phyloP scores from a whole-genome alignment of 345 rosid species.

The Eucalyptus cladocalyx region DNA sequence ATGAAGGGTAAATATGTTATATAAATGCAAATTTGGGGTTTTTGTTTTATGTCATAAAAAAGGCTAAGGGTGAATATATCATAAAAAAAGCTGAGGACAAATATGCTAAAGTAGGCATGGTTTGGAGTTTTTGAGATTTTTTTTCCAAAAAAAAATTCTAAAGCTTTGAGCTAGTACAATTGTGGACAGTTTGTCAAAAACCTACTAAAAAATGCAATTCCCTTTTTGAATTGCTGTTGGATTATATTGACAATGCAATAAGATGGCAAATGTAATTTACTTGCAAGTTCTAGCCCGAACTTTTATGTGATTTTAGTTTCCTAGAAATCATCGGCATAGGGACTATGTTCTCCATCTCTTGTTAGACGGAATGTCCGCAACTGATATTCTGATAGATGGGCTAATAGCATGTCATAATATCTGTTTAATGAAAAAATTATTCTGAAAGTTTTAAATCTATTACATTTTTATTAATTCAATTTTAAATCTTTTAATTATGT shows the following conservation, averaged over 20 bases:
- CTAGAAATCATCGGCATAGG: background rate
- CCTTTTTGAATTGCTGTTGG: background rate
- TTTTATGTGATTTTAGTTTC: background rate
- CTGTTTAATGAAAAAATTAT: background rate
- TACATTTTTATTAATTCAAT: too few relatives aligned
- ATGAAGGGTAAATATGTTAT: background rate
- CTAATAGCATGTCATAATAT: background rate
- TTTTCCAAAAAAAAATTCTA: background rate
- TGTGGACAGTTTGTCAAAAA: background rate
- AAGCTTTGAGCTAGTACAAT: background rate
- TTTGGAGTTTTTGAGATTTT: background rate
- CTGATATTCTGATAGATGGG: background rate
- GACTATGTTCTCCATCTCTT: background rate
- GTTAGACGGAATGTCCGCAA: background rate
- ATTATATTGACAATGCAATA: background rate
- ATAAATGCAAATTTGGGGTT: too few relatives aligned
- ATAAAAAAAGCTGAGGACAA: too few relatives aligned
- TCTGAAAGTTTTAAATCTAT: too few relatives aligned
- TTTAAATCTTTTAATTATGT: too few relatives aligned
- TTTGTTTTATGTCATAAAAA: too few relatives aligned
- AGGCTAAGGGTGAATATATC: too few relatives aligned
- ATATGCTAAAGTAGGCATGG: rapidly evolving
- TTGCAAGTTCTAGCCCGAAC: background rate
- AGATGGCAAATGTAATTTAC: rapidly evolving
- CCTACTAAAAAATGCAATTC: background rate